Evolutionary conservation across 495 filamentous ascomycete genomes (phyloP).

Genomic region (Aspergillus haitiensis): DNA sequence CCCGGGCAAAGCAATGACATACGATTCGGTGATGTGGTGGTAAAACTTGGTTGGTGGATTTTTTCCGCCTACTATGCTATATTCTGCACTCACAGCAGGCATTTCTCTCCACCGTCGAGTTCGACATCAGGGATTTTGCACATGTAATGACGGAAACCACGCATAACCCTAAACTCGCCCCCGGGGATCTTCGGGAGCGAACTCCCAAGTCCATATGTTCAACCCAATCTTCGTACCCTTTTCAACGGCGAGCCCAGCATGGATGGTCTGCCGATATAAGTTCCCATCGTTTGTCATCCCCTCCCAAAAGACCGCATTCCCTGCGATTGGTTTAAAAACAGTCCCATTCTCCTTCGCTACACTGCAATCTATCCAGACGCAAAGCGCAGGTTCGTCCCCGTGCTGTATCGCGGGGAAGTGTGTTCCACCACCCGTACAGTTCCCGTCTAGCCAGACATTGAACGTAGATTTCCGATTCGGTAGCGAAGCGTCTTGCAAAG

Average conservation of each 20-base stretch:
- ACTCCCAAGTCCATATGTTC: constrained; percentile 29
- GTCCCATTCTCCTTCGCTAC: constrained; percentile 29
- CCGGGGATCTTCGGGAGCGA: background rate
- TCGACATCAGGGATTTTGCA: too few relatives aligned
- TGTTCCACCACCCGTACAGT: background rate
- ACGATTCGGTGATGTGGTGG: too few relatives aligned
- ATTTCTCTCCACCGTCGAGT: too few relatives aligned
- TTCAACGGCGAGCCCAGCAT: constrained; percentile 48
- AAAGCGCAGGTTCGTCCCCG: background rate
- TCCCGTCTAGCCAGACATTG: background rate
- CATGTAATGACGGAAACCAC: too few relatives aligned
- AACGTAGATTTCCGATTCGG: background rate
- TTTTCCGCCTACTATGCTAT: too few relatives aligned
- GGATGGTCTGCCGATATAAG: constrained; percentile 46
- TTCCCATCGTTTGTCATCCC: constrained; percentile 44
- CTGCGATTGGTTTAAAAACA: constrained; percentile 44
- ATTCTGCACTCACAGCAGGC: too few relatives aligned
- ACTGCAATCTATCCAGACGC: constrained; percentile 34
- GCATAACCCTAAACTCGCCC: too few relatives aligned
- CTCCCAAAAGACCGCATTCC: constrained; percentile 51
- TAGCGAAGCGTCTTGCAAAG: background rate
- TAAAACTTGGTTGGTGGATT: too few relatives aligned
- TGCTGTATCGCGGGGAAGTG: background rate
- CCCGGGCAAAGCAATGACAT: too few relatives aligned
- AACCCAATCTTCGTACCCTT: constrained; percentile 48